A percentile compares a stretch with the other conserved stretches of the same genome.
phyloP scores from a whole-genome alignment of 108 stramenopile genomes.

The Skeletonema marinoi region DNA sequence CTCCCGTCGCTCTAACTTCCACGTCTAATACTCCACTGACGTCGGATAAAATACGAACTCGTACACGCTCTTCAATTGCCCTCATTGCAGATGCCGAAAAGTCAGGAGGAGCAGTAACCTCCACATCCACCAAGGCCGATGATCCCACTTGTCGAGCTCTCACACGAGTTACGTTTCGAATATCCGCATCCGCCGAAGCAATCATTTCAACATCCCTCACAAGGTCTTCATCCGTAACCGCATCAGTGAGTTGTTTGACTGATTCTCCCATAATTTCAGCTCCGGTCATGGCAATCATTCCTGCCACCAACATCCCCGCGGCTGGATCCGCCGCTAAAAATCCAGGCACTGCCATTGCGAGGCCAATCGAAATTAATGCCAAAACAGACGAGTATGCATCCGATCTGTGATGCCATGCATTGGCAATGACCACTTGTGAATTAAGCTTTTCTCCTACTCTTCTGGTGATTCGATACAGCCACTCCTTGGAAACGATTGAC shows the following conservation, averaged over 20 bases:
- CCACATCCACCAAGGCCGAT: constrained; percentile 66
- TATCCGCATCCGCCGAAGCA: constrained; percentile 53
- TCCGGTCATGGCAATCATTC: constrained; percentile 94
- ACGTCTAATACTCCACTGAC: constrained; percentile 49
- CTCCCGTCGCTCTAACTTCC: constrained; percentile 46
- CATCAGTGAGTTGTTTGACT: constrained; percentile 87
- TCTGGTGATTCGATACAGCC: constrained; percentile 87
- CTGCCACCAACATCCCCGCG: constrained; percentile 93
- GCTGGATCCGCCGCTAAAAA: constrained; percentile 85
- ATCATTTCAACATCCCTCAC: constrained; percentile 40
- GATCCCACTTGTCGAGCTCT: constrained; percentile 83
- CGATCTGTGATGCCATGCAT: constrained; percentile 98
- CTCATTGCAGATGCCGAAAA: constrained; percentile 67
- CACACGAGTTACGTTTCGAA: constrained; percentile 52
- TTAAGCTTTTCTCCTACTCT: constrained; percentile 82
- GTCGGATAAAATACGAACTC: constrained; percentile 35
- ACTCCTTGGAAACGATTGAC: constrained; percentile 92
- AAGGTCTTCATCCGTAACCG: constrained; percentile 60
- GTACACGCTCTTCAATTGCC: constrained; percentile 70
- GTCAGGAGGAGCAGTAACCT: constrained; percentile 47
- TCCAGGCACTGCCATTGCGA: constrained; percentile 78
- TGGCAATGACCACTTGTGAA: constrained; percentile 94
- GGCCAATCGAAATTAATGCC: constrained; percentile 85
- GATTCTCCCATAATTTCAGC: constrained; percentile 85
- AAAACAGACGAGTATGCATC: constrained; percentile 94